Percentiles rank a stretch among this genome's conserved stretches.
Evolutionary conservation across 2,329 filamentous ascomycete species (phyloP).

Genomic region (Pyrenophora graminea): DNA sequence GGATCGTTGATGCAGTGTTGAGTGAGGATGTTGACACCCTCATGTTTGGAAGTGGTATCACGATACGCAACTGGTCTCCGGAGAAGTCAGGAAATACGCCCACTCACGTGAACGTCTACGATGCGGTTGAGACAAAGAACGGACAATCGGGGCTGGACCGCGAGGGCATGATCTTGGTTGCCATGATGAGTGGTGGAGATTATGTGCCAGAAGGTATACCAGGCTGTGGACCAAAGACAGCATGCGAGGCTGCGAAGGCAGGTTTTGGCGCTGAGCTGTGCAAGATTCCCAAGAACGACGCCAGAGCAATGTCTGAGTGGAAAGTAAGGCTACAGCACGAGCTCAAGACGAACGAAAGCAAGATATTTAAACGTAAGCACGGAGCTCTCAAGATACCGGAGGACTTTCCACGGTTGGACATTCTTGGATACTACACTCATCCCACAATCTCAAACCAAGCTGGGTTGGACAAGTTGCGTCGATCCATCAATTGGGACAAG

Average conservation of each 20-base stretch:
- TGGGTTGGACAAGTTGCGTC: constrained; percentile 60
- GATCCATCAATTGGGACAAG: constrained; percentile 63
- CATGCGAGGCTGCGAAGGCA: constrained; percentile 85
- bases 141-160: constrained; percentile 68
- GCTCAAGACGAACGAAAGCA: constrained; percentile 79
- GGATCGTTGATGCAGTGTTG: constrained; percentile 77
- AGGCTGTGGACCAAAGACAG: constrained; percentile 83
- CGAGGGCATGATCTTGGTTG: constrained; percentile 91
- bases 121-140: constrained; percentile 62
- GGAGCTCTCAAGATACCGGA: constrained; percentile 75
- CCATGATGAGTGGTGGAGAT: constrained; percentile 93
- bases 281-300: constrained; percentile 63
- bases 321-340: constrained; percentile 73
- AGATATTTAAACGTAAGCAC: constrained; percentile 77
- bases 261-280: constrained; percentile 82
- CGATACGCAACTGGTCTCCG: constrained; percentile 80
- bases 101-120: constrained; percentile 85
- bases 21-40: constrained; percentile 97
- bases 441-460: constrained; percentile 74
- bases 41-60: constrained; percentile 89
- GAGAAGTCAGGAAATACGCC: constrained; percentile 71
- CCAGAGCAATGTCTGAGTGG: constrained; percentile 68
- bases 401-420: constrained; percentile 76
- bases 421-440: constrained; percentile 85
- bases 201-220: constrained; percentile 88